Percentiles rank a stretch among this genome's conserved stretches.
These are phyloP conservation scores for Dillenia turbinata DNA, from an alignment of 164 flowering plant genomes.

Conservation along the genomic window DNA sequence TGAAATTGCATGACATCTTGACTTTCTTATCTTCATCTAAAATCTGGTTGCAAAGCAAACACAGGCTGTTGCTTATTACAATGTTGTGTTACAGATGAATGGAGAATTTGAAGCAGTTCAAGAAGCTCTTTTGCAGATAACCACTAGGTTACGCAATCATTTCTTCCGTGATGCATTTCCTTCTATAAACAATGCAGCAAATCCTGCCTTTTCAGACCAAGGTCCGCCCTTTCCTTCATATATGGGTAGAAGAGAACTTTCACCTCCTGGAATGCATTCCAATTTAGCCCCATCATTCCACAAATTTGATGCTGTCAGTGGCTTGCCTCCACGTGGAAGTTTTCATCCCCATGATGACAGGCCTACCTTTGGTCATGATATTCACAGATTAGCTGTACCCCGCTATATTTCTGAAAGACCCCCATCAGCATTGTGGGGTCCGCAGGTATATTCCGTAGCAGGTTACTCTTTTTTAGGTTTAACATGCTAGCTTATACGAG, in stretches of 20 bases:
- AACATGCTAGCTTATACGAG: not conserved
- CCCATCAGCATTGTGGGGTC: slow-evolving; percentile 58
- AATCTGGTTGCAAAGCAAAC: too few species aligned
- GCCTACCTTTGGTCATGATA: slow-evolving; percentile 51
- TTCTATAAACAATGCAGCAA: slow-evolving; percentile 39
- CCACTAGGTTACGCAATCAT: slow-evolving; percentile 59
- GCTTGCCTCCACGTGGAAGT: slow-evolving; percentile 48
- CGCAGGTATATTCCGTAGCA: slow-evolving; percentile 42
- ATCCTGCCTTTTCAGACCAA: slow-evolving; percentile 56
- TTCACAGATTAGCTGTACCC: slow-evolving; percentile 55
- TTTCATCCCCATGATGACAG: slow-evolving; percentile 59
- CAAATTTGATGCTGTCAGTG: slow-evolving; percentile 52
- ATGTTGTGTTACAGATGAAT: slow-evolving; percentile 38
- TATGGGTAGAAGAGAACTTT: slow-evolving; percentile 66
- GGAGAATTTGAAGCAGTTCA: slow-evolving; percentile 85
- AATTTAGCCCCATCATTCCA: slow-evolving; percentile 51
- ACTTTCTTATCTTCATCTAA: too few species aligned
- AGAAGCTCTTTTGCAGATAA: slow-evolving; percentile 89
- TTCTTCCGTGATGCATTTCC: slow-evolving; percentile 69
- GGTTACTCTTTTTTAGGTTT: slow-evolving; percentile 1
- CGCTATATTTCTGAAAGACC: slow-evolving; percentile 61
- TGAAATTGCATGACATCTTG: too few species aligned
- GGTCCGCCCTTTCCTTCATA: slow-evolving; percentile 50
- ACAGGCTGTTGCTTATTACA: too few species aligned
- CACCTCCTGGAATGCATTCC: slow-evolving; percentile 64